Evolutionary conservation across 2,329 filamentous ascomycete genomes (phyloP), one percentile per base, ranked within the genome.

Genomic region (Sclerotinia nivalis): DNA sequence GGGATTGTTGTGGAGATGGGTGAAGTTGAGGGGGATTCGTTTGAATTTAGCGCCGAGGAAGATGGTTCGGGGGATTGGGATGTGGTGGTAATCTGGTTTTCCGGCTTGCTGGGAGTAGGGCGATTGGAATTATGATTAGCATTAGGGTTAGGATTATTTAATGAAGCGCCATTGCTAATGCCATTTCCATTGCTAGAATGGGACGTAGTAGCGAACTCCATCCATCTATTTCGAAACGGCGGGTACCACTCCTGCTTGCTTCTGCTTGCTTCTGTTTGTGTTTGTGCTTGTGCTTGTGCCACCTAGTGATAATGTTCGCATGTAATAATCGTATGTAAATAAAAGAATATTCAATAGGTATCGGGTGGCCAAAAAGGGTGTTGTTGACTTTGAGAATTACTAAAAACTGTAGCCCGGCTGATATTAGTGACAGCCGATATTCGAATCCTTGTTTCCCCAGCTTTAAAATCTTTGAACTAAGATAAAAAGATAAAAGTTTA

Each of bases 1-100:
- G 81, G 81, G 10, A 79, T 79, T 13, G 77, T 77, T 10, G 78
- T 72, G 20, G 73, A 65, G 37, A 8, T 64, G 8, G 60, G 47
- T 8, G 60, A 64, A 13, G 47, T 50, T 43, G 40, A 43, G 13
- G 56, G 58, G n/a, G 47, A 31, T 65, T 68, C 67, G 18, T 54
- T 40, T 20, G 43, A 22, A 34, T 68, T n/a, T 52, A 52, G 50
- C 7, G n/a, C 28, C 22, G 49, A 22, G 49, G 62, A 37, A 10
- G 62, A 25, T 2, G 49, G 31, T 40, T 40, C 43, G 12, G 20
- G 22, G 6, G 43, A 37, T 6, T 40, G 12, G 28, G 20, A n/a
- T 22, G 31, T 40, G 45, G 34, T 43, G 34, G 25, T 15, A n/a
- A 64, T 37, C 20, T 58, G 54, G 31, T 37, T 58, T 7, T 34